Evolutionary conservation across 2,329 filamentous ascomycete genomes (phyloP), one percentile per base, ranked within the genome.

Genomic region (Cordyceps cateniannulata): DNA sequence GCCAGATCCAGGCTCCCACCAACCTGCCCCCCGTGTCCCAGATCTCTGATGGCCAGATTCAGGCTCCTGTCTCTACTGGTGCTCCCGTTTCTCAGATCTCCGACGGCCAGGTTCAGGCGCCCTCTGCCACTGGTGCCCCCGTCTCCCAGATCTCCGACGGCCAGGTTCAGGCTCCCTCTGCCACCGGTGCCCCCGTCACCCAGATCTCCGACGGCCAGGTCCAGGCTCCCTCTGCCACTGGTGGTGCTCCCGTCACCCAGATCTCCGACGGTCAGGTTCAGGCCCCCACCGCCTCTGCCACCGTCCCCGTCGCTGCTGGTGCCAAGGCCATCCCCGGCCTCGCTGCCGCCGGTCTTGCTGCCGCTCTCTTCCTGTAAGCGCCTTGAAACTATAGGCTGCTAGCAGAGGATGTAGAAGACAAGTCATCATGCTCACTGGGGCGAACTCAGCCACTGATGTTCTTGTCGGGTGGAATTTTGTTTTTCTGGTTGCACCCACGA

Each of bases 191-290:
- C 38, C 51, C 59, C 22, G 62, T 65, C 25, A 60, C 59, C 35
- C 64, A 65, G 50, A 70, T 72, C 3, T 65, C 66, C 0, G 69
- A 66, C 14, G 67, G 69, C 10, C 63, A 63, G 59, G 42, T 64
- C 32, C 62, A 65, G 53, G 63, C 57, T 35, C 57, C 63, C 42
- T 44, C 54, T 25, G 59, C 61, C 32, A 56, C 53, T 47, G 61
- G 45, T 16, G 52, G 22, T 40, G 53, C 76, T 75, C 71, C 75
- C 3, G 64, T 70, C 16, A 68, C 64, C 49, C 71, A 75, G 61
- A 69, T 72, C 12, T 59, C 65, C 1, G 71, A 73, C 55, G 72
- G 72, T 6, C 68, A 71, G 61, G 63, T 72, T 29, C 67, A 71
- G 58, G 70, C 68, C 25, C 68, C 71, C 35, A 56, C 55, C n/a